phyloP scores from a whole-genome alignment of 2,329 filamentous ascomycete species.

The Aureobasidium lini region DNA sequence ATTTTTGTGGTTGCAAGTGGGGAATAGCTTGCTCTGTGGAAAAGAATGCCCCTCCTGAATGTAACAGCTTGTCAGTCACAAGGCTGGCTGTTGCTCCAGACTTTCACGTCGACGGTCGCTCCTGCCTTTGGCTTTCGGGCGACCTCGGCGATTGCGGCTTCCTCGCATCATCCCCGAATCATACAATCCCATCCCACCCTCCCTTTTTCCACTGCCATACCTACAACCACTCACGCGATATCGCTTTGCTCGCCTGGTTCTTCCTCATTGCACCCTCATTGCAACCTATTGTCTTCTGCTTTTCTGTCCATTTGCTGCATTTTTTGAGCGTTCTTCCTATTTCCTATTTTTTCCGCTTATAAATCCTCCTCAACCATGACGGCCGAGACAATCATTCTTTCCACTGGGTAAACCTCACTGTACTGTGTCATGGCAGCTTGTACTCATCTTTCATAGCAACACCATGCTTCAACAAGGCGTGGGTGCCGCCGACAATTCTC shows the following conservation, averaged over 20 bases:
- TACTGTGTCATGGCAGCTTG: slow-evolving; percentile 9
- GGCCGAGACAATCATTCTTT: slow-evolving; percentile 69
- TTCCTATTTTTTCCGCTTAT: slow-evolving; percentile 10
- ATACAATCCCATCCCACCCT: neutral
- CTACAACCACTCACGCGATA: neutral
- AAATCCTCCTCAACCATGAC: slow-evolving; percentile 33
- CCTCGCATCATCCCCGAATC: slow-evolving; percentile 2
- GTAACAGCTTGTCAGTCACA: neutral
- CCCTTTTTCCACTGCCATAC: neutral
- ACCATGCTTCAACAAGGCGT: slow-evolving; percentile 71
- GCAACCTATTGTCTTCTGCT: neutral
- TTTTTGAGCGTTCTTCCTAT: neutral
- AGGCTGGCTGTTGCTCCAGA: neutral
- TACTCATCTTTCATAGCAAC: slow-evolving; percentile 49
- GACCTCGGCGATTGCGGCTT: slow-evolving; percentile 4
- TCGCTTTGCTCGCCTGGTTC: neutral
- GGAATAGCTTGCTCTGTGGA: neutral
- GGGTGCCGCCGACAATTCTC: slow-evolving; percentile 62
- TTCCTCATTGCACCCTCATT: neutral
- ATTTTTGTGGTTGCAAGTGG: slow-evolving; percentile 28
- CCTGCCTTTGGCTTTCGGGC: neutral
- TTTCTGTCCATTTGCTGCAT: neutral
- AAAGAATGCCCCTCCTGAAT: neutral
- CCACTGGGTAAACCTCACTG: slow-evolving; percentile 62
- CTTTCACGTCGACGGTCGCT: neutral